Base-by-base conservation (phyloP, 2,329 filamentous ascomycete genomes). In the Colletotrichum sp. region DNA sequence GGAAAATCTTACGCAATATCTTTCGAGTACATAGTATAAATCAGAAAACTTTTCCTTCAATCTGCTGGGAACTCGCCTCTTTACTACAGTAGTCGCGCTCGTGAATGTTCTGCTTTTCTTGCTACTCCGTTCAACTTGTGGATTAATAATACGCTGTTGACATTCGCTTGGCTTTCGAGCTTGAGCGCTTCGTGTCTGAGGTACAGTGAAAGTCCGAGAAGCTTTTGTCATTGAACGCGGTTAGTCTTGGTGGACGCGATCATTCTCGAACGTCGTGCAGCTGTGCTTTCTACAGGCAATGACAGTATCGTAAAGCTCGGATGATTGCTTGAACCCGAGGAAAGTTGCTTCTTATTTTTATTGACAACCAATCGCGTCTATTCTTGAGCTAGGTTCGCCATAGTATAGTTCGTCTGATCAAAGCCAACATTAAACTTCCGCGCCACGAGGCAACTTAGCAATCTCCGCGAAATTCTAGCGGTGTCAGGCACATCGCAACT, bases 11-110 rank as follows among this genome's bases (percentile, higher is more conserved):
- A 21, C 10, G 5, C 43, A 52, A 21, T 7, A 52, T 52, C n/a
- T 24, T 52, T 24, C 43, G 10, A 52, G n/a, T 13, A 36, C n/a
- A 52, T 24, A 24, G 21, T 24, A 52, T 52, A 7, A 21, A 52
- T 21, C 10, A 21, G 10, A 52, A 52, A 13, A 13, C 12, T 2
- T 21, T 52, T 7, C 10, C 0, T 4, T 13, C 43, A 52, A 52
- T 24, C n/a, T 24, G n/a, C 10, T 21, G 6, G 1, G n/a, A 52
- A 21, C n/a, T 21, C 1, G 12, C 0, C 7, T n/a, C n/a, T 24
- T 24, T 13, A 52, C 7, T 7, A 13, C 10, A 52, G 6, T 52
- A 0, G 1, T 52, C 43, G 43, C 43, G 1, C n/a, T 0, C 12
- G 4, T 48, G n/a, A 12, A 48, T n/a, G n/a, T 2, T 12, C 1